Evolutionary conservation across 306 rosid genomes (phyloP).

Genomic region (Gillenia trifoliata): DNA sequence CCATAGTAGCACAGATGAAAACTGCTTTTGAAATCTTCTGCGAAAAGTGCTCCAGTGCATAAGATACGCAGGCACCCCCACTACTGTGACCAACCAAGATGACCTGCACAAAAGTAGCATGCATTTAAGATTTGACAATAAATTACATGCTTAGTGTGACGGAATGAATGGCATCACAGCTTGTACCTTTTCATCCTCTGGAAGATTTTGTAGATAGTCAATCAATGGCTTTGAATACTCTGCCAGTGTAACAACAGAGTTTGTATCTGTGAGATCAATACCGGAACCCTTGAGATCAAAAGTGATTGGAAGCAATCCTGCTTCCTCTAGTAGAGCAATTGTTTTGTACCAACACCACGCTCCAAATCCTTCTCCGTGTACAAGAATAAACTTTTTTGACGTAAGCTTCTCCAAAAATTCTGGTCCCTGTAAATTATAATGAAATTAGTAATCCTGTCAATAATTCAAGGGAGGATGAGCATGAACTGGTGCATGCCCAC

Average conservation of each 20-base stretch:
- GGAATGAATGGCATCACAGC: neutral
- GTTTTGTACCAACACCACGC: slow-evolving; percentile 99
- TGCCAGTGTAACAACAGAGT: slow-evolving; percentile 51
- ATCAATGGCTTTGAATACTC: slow-evolving; percentile 85
- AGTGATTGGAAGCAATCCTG: slow-evolving; percentile 69
- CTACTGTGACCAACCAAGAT: slow-evolving; percentile 89
- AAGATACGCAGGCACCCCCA: slow-evolving; percentile 95
- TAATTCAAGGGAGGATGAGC: neutral
- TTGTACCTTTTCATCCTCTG: slow-evolving; percentile 82
- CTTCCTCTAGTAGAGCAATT: slow-evolving; percentile 73
- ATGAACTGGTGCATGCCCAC: neutral
- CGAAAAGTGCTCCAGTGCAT: slow-evolving; percentile 82
- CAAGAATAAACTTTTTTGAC: slow-evolving; percentile 59
- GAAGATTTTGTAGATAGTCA: slow-evolving; percentile 66
- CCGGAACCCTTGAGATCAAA: slow-evolving; percentile 92
- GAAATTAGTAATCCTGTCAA: neutral
- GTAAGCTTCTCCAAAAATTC: slow-evolving; percentile 56
- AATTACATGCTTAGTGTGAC: slow-evolving; percentile 10
- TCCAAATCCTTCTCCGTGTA: slow-evolving; percentile 97
- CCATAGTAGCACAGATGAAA: slow-evolving; percentile 95
- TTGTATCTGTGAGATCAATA: slow-evolving; percentile 78
- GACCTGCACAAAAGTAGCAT: slow-evolving; percentile 51
- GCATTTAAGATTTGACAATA: slow-evolving; percentile 14
- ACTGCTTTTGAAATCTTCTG: slow-evolving; percentile 76
- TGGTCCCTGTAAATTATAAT: slow-evolving; percentile 34